Evolutionary conservation across 192 early-diverging fungal genomes (phyloP).

Genomic region (Anaeromyces robustus): DNA sequence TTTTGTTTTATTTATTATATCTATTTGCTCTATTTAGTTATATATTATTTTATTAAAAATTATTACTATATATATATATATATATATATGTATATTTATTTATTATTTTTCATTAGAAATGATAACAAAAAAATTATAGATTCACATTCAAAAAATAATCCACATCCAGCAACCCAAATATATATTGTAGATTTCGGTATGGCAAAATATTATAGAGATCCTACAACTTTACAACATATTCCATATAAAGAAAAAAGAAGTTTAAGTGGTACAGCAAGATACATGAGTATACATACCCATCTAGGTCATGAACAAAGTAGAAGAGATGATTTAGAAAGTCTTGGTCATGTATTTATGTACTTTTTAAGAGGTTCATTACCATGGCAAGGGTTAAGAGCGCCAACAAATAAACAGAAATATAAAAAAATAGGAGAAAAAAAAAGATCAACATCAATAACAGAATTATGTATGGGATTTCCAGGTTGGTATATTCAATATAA

Average conservation of each 20-base stretch:
- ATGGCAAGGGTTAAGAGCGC: slow-evolving; percentile 96
- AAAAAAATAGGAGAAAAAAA: slow-evolving; percentile 99
- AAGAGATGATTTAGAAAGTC: slow-evolving; percentile 89
- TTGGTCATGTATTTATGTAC: slow-evolving; percentile 98
- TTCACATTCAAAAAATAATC: slow-evolving; percentile 34
- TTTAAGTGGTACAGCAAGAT: slow-evolving; percentile 91
- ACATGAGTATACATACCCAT: slow-evolving; percentile 98
- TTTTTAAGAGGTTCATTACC: slow-evolving; percentile 85
- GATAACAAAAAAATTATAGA: slow-evolving; percentile 14
- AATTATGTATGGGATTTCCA: slow-evolving; percentile 81
- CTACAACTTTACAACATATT: slow-evolving; percentile 90
- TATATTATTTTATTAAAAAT: too few relatives aligned
- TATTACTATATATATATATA: too few relatives aligned
- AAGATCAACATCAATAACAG: slow-evolving; percentile 70
- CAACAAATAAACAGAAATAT: slow-evolving; percentile 98
- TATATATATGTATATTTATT: too few relatives aligned
- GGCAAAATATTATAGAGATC: slow-evolving; percentile 95
- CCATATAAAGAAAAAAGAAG: slow-evolving; percentile 92
- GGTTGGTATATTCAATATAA: slow-evolving; percentile 30
- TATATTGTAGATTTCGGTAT: slow-evolving; percentile 97
- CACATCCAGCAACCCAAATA: slow-evolving; percentile 42
- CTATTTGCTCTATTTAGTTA: too few relatives aligned
- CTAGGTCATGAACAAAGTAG: slow-evolving; percentile 94
- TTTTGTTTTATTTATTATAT: too few relatives aligned
- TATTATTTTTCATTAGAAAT: too few relatives aligned